Evolutionary conservation across 331 rosid genomes (phyloP).

Genomic region (Malus hybrid): DNA sequence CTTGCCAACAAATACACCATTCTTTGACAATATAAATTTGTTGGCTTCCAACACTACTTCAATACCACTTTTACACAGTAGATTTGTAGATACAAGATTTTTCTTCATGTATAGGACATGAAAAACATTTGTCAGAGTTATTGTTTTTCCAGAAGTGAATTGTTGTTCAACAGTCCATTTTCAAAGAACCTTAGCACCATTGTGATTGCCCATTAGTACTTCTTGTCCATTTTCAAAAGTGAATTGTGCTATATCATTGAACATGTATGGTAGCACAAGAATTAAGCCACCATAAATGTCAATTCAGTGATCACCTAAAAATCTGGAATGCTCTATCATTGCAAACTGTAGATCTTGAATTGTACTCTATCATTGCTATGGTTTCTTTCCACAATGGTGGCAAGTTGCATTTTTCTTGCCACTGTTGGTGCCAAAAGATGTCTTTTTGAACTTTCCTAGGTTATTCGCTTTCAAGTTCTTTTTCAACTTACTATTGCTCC

Average conservation of each 20-base stretch:
- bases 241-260: not conserved
- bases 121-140: not conserved
- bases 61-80: not conserved
- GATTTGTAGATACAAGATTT: not conserved
- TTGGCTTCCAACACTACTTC: not conserved
- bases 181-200: not conserved
- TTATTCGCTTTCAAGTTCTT: no score
- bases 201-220: not conserved
- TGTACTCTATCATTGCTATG: not conserved
- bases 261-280: not conserved
- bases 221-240: not conserved
- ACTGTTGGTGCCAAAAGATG: no score
- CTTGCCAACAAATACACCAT: constrained; percentile 5
- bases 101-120: not conserved
- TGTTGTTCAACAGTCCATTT: not conserved
- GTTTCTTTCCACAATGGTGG: not conserved
- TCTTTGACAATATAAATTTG: not conserved
- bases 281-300: not conserved
- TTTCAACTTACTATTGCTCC: no score
- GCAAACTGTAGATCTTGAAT: no score
- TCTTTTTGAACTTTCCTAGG: not conserved
- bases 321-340: no score
- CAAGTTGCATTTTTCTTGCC: not conserved
- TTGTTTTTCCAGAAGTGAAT: not conserved
- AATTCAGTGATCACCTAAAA: not conserved